Evolutionary conservation across 2,329 filamentous ascomycete genomes (phyloP), one percentile per base, ranked within the genome.

Genomic region (Pseudocercospora eumusae): DNA sequence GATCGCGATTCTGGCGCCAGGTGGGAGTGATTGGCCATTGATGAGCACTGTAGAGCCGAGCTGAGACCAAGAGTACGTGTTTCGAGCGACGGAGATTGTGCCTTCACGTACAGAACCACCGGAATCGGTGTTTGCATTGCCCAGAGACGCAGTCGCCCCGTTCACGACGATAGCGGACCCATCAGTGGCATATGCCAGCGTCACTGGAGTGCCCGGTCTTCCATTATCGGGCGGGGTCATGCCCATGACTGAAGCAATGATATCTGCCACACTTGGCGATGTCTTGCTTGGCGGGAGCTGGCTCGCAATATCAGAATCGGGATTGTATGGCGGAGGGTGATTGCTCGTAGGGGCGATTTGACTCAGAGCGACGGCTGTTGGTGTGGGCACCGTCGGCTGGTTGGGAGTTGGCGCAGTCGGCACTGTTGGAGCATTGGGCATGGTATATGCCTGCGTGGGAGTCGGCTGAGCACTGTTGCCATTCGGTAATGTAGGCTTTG

Each of bases 401-500:
- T 54, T 18, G 1, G 45, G 31, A 1, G 60, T 62, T 10, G 31
- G 20, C n/a, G 42, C 40, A 21, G 55, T 57, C 10, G 44, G 27
- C 4, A 31, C 49, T 2, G 60, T 45, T 2, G 42, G 31, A 18
- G 20, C 54, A 27, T 54, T 33, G 1, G 52, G 52, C 3, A 7
- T 21, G 4, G 47, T 57, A 53, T 47, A 27, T 13, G 54, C 13
- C 23, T 61, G 20, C 6, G 27, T 49, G 4, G 56, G 42, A 23
- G 56, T 62, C 31, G 60, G 36, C 40, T 50, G 28, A 2, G 55
- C 55, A 28, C 33, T 54, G 21, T 59, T 59, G 4, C 23, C 21
- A 44, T 10, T n/a, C 7, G 62, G 62, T n/a, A 58, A 21, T n/a
- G 57, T 61, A 20, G 62, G 57, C 42, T 52, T 60, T 13, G 55